A percentile compares a stretch with the other conserved stretches of the same genome.
These are phyloP conservation scores for Pichia kluyveri DNA, from an alignment of 805 yeast genomes.

Conservation along the genomic window DNA sequence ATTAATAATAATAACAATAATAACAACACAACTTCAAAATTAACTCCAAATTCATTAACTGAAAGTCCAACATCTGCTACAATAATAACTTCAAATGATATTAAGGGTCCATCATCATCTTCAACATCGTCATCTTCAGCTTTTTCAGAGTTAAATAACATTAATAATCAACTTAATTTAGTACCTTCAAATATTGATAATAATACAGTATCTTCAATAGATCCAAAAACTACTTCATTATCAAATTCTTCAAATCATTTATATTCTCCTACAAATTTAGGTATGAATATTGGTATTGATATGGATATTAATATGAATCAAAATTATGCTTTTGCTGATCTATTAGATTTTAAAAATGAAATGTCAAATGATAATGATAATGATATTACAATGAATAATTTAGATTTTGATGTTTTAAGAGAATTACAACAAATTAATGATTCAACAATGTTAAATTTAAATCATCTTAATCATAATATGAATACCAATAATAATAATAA, in stretches of 20 bases:
- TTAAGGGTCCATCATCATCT: no score
- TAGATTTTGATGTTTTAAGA: slow-evolving; percentile 13
- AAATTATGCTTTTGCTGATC: slow-evolving; percentile 17
- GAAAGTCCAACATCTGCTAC: not conserved
- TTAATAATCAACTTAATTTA: no score
- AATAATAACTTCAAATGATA: not conserved
- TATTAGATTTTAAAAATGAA: slow-evolving; percentile 20
- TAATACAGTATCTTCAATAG: no score
- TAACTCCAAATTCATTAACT: not conserved
- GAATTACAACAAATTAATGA: slow-evolving; percentile 7
- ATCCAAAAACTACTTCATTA: no score
- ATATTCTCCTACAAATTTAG: not conserved
- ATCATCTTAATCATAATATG: not conserved
- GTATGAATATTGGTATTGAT: not conserved
- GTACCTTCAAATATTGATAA: not conserved
- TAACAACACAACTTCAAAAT: not conserved
- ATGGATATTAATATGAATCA: slow-evolving; percentile 17
- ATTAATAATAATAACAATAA: slow-evolving; percentile 11
- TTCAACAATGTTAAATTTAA: not conserved
- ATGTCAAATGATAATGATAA: slow-evolving; percentile 8
- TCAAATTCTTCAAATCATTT: not conserved
- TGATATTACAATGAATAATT: not conserved
- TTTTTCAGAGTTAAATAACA: no score
- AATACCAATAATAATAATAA: not conserved
- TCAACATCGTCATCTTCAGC: no score